Base-by-base conservation (phyloP, 495 filamentous ascomycete species). In the Trichoderma reesei region DNA sequence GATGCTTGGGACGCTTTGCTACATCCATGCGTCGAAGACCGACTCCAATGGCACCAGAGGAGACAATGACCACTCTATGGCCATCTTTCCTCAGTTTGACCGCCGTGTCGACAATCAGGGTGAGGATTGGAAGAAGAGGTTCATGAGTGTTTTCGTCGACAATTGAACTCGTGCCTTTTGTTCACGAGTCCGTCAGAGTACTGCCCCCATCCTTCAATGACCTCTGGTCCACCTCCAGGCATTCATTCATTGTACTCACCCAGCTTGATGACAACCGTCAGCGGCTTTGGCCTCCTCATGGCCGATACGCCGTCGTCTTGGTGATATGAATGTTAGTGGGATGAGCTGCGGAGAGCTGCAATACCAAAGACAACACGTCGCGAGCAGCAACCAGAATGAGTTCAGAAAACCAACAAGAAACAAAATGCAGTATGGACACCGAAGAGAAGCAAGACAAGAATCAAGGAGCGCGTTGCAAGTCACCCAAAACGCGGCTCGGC, bases 81-180 rank as follows among this genome's bases (percentile, higher is more conserved):
- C 95, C 95, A 86, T 96, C 90, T 72, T 90, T 88, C 66, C 83
- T 86, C 61, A 98, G 80, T 65, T 83, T 85, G 13, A 92, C 87
- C 3, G 89, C 91, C 5, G 95, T 97, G 74, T 98, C 92, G 41
- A 96, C 94, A 67, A 98, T 96, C 61, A 89, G 76, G 62, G 88
- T 89, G 61, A 98, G 77, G 64, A 91, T 96, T 9, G 92, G 95
- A 26, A 98, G 81, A 38, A 96, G 84, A n/a, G 95, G 95, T 67
- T 96, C 89, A 75, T 98, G 94, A n/a, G 89, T 96, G 68, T 87
- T 90, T 72, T 98, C 94, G 74, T 97, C 89, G 61, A 98, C 94
- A 68, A 98, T 97, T 14, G 94, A 98, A 76, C 91, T 96, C 33
- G 94, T 97, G 67, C 94, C 94, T 98, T 65, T 14, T 1, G 44